Evolutionary conservation across 2,329 filamentous ascomycete species (phyloP).

Genomic region (Mollisia scopiformis): DNA sequence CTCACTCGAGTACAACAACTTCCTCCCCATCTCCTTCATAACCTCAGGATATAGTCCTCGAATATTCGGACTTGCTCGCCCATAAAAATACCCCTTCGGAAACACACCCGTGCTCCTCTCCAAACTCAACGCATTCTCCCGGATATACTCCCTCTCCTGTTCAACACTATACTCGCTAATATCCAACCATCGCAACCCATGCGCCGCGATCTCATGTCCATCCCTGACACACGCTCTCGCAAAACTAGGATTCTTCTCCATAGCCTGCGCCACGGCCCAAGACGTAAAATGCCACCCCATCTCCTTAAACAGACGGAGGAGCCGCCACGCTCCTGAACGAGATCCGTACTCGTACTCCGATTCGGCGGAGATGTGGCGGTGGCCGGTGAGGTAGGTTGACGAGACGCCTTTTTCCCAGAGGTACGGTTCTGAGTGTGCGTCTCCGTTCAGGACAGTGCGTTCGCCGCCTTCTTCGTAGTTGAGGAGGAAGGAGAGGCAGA

Average conservation of each 20-base stretch:
- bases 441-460: constrained; percentile 21
- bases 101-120: constrained; percentile 37
- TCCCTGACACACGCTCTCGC: constrained; percentile 43
- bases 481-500: constrained; percentile 32
- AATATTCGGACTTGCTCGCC: constrained; percentile 42
- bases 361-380: constrained; percentile 31
- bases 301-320: constrained; percentile 44
- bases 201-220: constrained; percentile 45
- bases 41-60: constrained; percentile 48
- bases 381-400: constrained; percentile 11
- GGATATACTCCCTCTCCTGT: constrained; percentile 41
- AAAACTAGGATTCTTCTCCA: constrained; percentile 43
- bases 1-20: constrained; percentile 47
- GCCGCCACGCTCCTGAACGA: constrained; percentile 39
- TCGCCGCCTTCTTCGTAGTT: constrained; percentile 32
- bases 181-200: constrained; percentile 46
- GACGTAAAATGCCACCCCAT: constrained; percentile 44
- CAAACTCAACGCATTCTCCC: constrained; percentile 36
- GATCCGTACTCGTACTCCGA: constrained; percentile 40
- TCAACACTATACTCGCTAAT: constrained; percentile 41
- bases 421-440: constrained; percentile 37
- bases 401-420: constrained; percentile 39
- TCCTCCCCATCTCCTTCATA: constrained; percentile 53
- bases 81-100: constrained; percentile 39
- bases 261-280: constrained; percentile 42